phyloP scores from a whole-genome alignment of 1,284 basidiomycete genomes.

The Sphagnurus paluster region DNA sequence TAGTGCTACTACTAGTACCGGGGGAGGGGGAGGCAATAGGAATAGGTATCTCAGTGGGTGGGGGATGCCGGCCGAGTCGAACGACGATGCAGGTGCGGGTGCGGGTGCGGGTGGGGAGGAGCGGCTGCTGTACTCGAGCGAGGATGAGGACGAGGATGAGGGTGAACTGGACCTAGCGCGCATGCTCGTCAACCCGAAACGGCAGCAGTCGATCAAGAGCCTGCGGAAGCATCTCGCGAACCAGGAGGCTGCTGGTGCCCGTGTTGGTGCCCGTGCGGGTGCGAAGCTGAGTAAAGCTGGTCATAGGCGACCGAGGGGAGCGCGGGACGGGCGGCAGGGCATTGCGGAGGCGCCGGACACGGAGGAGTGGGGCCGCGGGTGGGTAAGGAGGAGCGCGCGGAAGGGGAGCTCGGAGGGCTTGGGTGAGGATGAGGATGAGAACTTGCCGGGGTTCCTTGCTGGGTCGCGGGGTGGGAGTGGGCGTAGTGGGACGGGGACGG shows the following conservation, averaged over 20 bases:
- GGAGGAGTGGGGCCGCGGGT: constrained; percentile 23
- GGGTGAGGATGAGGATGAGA: constrained; percentile 30
- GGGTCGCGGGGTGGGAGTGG: constrained; percentile 22
- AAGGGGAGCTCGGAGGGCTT: constrained; percentile 21
- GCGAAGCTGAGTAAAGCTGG: constrained; percentile 2
- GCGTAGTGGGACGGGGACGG: constrained; percentile 20
- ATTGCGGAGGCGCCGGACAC: constrained; percentile 13
- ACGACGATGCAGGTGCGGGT: constrained; percentile 26
- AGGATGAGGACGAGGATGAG: constrained; percentile 42
- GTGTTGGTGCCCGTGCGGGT: neutral
- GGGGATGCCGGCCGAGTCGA: constrained; percentile 22
- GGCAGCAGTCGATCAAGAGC: constrained; percentile 70
- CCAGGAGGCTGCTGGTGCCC: constrained; percentile 1
- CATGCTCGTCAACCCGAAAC: constrained; percentile 67
- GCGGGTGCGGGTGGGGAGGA: constrained; percentile 37
- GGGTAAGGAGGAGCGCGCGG: constrained; percentile 21
- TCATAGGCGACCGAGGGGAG: constrained; percentile 7
- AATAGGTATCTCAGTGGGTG: constrained; percentile 22
- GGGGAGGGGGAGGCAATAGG: constrained; percentile 1
- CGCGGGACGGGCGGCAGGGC: constrained; percentile 11
- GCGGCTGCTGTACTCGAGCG: too few species aligned
- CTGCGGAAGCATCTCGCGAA: constrained; percentile 53
- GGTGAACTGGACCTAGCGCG: constrained; percentile 65
- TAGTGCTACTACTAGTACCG: constrained; percentile 1
- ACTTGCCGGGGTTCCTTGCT: constrained; percentile 23